These are phyloP conservation scores for Colletotrichum zoysiae DNA, from an alignment of 2,329 filamentous ascomycete species.

Conservation along the genomic window DNA sequence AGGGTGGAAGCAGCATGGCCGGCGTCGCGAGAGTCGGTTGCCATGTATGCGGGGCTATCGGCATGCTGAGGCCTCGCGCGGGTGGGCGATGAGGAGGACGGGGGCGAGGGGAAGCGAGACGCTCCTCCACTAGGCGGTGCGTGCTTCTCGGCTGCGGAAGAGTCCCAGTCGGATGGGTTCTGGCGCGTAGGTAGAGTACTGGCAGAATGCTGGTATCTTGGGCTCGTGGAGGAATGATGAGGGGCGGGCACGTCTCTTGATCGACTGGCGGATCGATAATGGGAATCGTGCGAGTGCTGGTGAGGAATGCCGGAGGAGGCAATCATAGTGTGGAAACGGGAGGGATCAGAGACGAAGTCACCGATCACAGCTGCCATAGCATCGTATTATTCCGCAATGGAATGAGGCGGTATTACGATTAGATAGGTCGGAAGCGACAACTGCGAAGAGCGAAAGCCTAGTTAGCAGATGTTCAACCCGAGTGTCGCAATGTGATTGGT, in stretches of 20 bases:
- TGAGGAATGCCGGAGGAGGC: conserved; percentile 59
- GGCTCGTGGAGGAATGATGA: conserved; percentile 50
- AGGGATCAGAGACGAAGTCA: conserved; percentile 80
- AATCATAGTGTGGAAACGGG: conserved; percentile 80
- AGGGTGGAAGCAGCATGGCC: conserved; percentile 25
- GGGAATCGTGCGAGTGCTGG: conserved; percentile 61
- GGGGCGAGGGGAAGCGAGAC: conserved; percentile 66
- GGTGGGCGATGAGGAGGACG: conserved; percentile 64
- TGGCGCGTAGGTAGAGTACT: conserved; percentile 30
- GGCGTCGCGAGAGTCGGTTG: conserved; percentile 51
- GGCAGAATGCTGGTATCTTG: conserved; percentile 46
- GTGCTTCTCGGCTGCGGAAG: conserved; percentile 41
- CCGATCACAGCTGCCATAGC: conserved; percentile 75
- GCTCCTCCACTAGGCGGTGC: conserved; percentile 54
- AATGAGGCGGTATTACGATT: conserved; percentile 41
- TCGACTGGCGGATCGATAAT: conserved; percentile 54
- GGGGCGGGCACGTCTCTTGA: conserved; percentile 47
- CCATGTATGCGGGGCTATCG: conserved; percentile 61
- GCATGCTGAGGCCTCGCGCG: conserved; percentile 56
- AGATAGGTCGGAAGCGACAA: conserved; percentile 34
- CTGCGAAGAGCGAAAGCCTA: conserved; percentile 1
- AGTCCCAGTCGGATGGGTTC: conserved; percentile 38
- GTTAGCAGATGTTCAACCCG: conserved; percentile 8
- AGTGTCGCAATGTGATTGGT: no score
- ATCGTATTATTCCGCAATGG: conserved; percentile 49